Percentiles rank a stretch among this genome's conserved stretches.
phyloP scores from a whole-genome alignment of 352 stramenopile species.

The Pythium apleroticum region DNA sequence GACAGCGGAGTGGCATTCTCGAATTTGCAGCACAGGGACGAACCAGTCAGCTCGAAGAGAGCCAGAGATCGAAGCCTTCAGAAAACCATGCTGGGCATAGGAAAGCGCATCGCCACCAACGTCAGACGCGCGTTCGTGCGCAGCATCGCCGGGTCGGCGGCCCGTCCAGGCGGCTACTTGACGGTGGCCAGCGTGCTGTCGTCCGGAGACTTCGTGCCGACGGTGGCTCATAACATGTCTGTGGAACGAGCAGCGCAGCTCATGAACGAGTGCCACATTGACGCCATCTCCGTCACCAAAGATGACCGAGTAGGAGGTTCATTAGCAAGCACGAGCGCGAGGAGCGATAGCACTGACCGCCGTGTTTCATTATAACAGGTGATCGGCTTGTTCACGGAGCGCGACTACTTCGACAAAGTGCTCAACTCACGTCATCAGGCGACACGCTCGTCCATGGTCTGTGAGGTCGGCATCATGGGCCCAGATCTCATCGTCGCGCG shows the following conservation, averaged over 20 bases:
- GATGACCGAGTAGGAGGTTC: slow-evolving; percentile 27
- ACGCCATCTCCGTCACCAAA: slow-evolving; percentile 38
- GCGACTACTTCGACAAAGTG: slow-evolving; percentile 50
- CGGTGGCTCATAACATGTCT: slow-evolving; percentile 37
- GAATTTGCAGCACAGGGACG: slow-evolving; percentile 1
- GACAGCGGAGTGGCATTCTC: neutral
- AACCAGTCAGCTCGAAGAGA: neutral
- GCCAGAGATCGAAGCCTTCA: neutral
- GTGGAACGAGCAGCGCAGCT: slow-evolving; percentile 35
- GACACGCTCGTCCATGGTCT: slow-evolving; percentile 30
- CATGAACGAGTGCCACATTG: slow-evolving; percentile 38
- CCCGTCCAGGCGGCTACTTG: slow-evolving; percentile 8
- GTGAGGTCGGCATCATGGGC: slow-evolving; percentile 39
- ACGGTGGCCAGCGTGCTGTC: slow-evolving; percentile 20
- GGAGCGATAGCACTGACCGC: neutral
- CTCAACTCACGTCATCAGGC: slow-evolving; percentile 34
- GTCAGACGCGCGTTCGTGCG: slow-evolving; percentile 7
- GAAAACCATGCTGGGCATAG: slow-evolving; percentile 2
- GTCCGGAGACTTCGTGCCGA: slow-evolving; percentile 12
- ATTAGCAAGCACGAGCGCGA: neutral
- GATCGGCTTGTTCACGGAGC: slow-evolving; percentile 44
- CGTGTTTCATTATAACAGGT: slow-evolving; percentile 18
- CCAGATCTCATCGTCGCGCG: slow-evolving; percentile 36
- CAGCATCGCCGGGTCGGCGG: slow-evolving; percentile 6
- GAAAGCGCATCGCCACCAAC: neutral